These are phyloP conservation scores for Trebouxia gelatinosa DNA, from an alignment of 163 green algal species.

Conservation along the genomic window DNA sequence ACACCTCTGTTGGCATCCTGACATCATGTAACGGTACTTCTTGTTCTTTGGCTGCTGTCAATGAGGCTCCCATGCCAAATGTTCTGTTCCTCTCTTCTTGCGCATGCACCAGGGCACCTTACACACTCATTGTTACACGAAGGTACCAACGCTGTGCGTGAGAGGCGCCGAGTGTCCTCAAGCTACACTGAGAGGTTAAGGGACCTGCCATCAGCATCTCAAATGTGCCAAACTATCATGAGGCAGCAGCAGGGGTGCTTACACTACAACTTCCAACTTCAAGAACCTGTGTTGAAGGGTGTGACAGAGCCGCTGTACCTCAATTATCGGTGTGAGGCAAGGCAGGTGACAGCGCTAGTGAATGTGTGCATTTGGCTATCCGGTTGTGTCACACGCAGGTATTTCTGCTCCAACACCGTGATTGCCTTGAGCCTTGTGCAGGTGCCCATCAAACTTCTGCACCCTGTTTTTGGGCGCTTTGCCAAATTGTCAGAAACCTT, in stretches of 20 bases:
- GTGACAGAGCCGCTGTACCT: constrained; percentile 18
- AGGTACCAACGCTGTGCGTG: background rate
- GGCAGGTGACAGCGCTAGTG: constrained; percentile 1
- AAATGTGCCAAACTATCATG: constrained; percentile 6
- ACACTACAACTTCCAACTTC: constrained; percentile 7
- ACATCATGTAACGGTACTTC: too few species aligned
- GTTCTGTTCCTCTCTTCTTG: too few species aligned
- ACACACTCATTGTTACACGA: background rate
- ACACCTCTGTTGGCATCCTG: too few species aligned
- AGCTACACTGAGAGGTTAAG: constrained; percentile 17
- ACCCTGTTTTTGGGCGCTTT: constrained; percentile 12
- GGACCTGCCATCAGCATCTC: constrained; percentile 11
- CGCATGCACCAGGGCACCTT: too few species aligned
- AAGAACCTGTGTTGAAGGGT: constrained; percentile 15
- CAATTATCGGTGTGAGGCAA: background rate
- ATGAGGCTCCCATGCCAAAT: too few species aligned
- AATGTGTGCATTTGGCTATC: background rate
- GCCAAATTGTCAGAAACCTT: constrained; percentile 15
- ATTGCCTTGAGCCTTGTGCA: constrained; percentile 8
- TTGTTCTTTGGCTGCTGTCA: too few species aligned
- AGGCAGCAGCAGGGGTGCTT: constrained; percentile 15
- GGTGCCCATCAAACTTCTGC: constrained; percentile 16
- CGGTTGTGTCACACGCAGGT: background rate
- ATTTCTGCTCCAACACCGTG: background rate
- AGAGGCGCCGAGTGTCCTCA: constrained; percentile 7